Evolutionary conservation across 441 rosid genomes (phyloP), one percentile per base, ranked within the genome.

Genomic region (Dalechampia spathulata): DNA sequence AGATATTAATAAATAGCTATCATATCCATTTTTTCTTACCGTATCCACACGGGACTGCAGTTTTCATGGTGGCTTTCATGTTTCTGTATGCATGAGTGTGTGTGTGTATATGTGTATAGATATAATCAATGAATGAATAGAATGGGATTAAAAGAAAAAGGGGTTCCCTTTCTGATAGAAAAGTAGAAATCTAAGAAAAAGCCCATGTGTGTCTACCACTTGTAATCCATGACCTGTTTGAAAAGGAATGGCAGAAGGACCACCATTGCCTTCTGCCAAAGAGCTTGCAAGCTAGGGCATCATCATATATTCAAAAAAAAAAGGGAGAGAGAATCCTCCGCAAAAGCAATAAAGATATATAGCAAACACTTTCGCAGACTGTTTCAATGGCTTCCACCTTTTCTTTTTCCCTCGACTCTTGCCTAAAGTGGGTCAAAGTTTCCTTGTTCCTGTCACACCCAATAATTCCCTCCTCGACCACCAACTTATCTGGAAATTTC

Each of bases 231-330:
- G 58, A 64, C 52, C 69, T 26, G 50, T 50, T 45, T 67, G 66
- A 67, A 67, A 76, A 69, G 64, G 59, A 52, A 62, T 42, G 57
- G n/a, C n/a, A 40, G 14, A 23, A 56, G 85, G 85, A 76, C 81
- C 85, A 76, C 83, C 70, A 62, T 74, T 49, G 41, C 53, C 46
- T 45, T 23, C 66, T 59, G 44, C 27, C 60, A 37, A 41, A 48
- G 53, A 11, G 9, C 34, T 49, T 16, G 39, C 30, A 26, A 52
- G n/a, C 34, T 37, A 52, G 21, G 45, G 45, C 45, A 41, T 41
- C 37, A n/a, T 26, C n/a, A 39, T 15, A 22, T 21, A 44, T 61
- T 57, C 52, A 68, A 48, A 26, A 6, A 12, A 11, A 47, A 47
- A 26, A 3, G 26, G 15, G 26, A 48, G n/a, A 13, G 28, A 48